These are phyloP conservation scores for Macrolepiota dolichaula DNA, from an alignment of 768 basidiomycete species.

Conservation along the genomic window DNA sequence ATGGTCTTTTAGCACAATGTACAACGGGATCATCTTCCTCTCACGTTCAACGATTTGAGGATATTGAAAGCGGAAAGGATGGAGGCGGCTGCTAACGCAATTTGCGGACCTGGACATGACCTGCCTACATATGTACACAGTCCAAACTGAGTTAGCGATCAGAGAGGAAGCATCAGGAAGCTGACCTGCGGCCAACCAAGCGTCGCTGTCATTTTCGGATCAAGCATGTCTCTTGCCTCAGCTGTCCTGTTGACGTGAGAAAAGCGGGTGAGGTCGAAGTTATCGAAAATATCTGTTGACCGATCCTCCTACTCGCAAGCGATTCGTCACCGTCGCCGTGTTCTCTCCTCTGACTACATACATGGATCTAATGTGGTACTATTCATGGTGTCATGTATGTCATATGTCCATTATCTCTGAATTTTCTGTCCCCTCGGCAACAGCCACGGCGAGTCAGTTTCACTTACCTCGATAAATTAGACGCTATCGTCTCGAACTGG, in stretches of 20 bases:
- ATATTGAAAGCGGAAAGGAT: conserved; percentile 19
- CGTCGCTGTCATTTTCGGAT: conserved; percentile 15
- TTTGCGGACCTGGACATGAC: conserved; percentile 23
- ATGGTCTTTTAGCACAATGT: background rate
- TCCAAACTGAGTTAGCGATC: background rate
- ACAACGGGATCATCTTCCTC: conserved; percentile 10
- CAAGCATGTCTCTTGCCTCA: conserved; percentile 13
- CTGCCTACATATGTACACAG: conserved; percentile 4
- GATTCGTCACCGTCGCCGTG: too few species aligned
- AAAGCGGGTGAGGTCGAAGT: conserved; percentile 25
- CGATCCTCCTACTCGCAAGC: too few species aligned
- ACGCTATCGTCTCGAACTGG: too few species aligned
- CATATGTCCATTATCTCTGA: too few species aligned
- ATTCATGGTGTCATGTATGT: too few species aligned
- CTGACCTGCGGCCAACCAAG: conserved; percentile 24
- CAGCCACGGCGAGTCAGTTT: too few species aligned
- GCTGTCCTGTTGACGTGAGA: conserved; percentile 13
- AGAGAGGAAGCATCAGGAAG: background rate
- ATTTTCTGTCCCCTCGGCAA: too few species aligned
- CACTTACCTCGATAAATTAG: too few species aligned
- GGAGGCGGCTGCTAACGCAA: conserved; percentile 16
- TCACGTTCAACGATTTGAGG: conserved; percentile 17
- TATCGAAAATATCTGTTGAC: background rate
- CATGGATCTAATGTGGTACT: too few species aligned
- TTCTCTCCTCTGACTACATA: too few species aligned